These are phyloP conservation scores for Phylloporus scabripes DNA, from an alignment of 768 basidiomycete genomes.

Conservation along the genomic window DNA sequence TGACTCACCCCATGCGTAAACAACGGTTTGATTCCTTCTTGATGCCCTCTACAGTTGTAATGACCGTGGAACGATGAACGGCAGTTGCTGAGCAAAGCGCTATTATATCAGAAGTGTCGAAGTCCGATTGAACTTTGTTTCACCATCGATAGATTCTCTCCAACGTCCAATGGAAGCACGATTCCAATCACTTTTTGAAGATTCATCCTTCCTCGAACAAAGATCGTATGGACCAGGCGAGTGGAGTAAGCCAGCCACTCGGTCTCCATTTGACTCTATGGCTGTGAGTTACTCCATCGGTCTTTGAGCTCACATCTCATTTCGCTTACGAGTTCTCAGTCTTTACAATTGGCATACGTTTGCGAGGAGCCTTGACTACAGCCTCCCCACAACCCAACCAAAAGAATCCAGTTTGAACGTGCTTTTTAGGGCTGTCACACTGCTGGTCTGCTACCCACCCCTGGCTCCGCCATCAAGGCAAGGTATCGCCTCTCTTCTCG, in stretches of 20 bases:
- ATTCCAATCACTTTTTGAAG: background rate
- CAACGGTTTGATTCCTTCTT: background rate
- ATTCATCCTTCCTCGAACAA: too few relatives aligned
- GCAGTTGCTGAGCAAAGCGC: background rate
- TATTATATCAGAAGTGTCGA: background rate
- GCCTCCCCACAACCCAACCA: too few relatives aligned
- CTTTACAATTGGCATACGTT: too few relatives aligned
- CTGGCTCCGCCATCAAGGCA: background rate
- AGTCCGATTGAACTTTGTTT: background rate
- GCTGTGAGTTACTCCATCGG: too few relatives aligned
- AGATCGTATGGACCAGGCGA: constrained; percentile 1
- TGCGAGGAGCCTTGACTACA: too few relatives aligned
- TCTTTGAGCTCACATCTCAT: too few relatives aligned
- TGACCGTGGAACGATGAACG: background rate
- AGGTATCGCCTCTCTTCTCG: background rate
- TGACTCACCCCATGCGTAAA: constrained; percentile 3
- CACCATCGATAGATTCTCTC: background rate
- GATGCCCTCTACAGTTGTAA: background rate
- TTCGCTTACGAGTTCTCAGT: too few relatives aligned
- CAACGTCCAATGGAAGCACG: too few relatives aligned
- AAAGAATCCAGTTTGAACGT: too few relatives aligned
- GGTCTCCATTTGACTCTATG: too few relatives aligned
- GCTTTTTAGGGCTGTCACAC: too few relatives aligned
- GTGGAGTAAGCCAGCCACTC: too few relatives aligned
- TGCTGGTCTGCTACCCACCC: background rate